Evolutionary conservation across 2,329 filamentous ascomycete species (phyloP), one percentile per base, ranked within the genome.

Genomic region (Cladobotryum mycophilum): DNA sequence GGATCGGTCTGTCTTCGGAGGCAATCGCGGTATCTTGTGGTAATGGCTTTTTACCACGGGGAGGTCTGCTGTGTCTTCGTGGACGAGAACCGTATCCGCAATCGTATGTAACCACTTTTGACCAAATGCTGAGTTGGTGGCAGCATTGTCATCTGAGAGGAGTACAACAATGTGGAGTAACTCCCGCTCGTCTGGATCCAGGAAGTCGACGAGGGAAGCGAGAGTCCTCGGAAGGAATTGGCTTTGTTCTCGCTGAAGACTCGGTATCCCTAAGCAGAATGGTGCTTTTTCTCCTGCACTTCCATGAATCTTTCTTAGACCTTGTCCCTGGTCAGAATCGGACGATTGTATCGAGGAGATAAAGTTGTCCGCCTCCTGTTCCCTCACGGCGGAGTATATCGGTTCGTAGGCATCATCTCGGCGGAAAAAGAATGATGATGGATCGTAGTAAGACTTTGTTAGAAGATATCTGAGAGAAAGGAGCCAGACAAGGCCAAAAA

Each of bases 201-300:
- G 54, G 2, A 56, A 59, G 38, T 66, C 60, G 7, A 63, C 54
- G 1, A 68, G 52, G 1, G 66, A 67, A 0, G 60, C 63, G n/a
- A 64, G 37, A 0, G 62, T 59, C 14, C 53, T 52, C 0, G 54
- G 53, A 2, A 64, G 48, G 41, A 63, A 66, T 20, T 62, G 55
- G n/a, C 60, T 55, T 4, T 53, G 51, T 14, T 60, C 58, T 20
- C 64, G 52, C 8, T 54, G 55, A 6, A 66, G 52, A 14, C 58
- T 65, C 3, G 64, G 64, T 17, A 67, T 60, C 8, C 63, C 64
- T 17, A 67, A 43, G 25, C 62, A 67, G 36, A 62, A 53, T 11
- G 44, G 40, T 12, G 36, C 6, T 2, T n/a, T 38, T 7, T n/a
- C 36, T n/a, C 13, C 49, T 71, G 76, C 36, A 5, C 36, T n/a